Evolutionary conservation across 805 yeast genomes (phyloP).

Genomic region (Tetrapisispora taiwanensis): DNA sequence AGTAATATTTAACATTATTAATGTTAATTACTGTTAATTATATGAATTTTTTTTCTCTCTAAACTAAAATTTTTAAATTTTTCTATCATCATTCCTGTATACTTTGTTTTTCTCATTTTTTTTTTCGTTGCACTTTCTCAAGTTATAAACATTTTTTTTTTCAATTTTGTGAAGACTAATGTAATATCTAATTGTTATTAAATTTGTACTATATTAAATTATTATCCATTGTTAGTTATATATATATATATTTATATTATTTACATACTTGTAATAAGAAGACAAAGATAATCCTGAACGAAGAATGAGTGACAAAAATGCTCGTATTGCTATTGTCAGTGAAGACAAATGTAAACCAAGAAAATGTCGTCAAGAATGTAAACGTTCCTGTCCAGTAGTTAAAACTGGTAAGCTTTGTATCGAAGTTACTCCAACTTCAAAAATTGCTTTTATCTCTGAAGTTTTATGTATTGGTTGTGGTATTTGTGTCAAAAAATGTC

Average conservation of each 20-base stretch:
- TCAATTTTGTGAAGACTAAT: too few relatives aligned
- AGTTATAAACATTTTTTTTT: too few relatives aligned
- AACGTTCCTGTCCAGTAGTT: conserved; percentile 94
- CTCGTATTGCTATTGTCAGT: conserved; percentile 93
- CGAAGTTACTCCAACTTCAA: conserved; percentile 83
- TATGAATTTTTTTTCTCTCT: too few relatives aligned
- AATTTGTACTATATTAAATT: too few relatives aligned
- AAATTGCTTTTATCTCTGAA: conserved; percentile 92
- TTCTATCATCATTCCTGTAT: too few relatives aligned
- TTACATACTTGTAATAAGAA: background rate
- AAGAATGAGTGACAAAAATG: conserved; percentile 35
- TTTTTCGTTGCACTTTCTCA: too few relatives aligned
- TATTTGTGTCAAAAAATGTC: conserved; percentile 98
- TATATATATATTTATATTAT: background rate
- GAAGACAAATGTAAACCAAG: conserved; percentile 95
- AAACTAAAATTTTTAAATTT: too few relatives aligned
- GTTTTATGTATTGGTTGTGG: conserved; percentile 97
- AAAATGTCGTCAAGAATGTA: conserved; percentile 97
- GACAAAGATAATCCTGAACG: background rate
- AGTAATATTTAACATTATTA: too few relatives aligned
- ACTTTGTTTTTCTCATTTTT: too few relatives aligned
- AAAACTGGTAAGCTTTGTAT: conserved; percentile 96
- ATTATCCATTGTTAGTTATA: too few relatives aligned
- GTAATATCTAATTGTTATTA: too few relatives aligned
- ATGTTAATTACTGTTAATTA: too few relatives aligned